A percentile compares a stretch with the other conserved stretches of the same genome.
These are phyloP conservation scores for Aspergillus saccharolyticus DNA, from an alignment of 495 filamentous ascomycete genomes.

Conservation along the genomic window DNA sequence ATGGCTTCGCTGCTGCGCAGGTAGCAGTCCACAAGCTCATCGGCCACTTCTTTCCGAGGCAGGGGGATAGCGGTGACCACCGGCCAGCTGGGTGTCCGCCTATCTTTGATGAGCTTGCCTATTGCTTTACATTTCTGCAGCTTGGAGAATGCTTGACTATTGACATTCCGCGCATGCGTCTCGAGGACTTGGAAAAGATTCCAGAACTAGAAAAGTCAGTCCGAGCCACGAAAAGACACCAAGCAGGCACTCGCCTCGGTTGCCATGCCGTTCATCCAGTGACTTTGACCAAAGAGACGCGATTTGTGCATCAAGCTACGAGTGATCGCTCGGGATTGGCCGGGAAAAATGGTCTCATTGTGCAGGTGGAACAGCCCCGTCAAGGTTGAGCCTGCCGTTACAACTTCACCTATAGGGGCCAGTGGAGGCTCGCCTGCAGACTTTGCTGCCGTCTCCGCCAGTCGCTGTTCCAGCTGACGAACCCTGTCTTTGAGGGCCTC, in stretches of 20 bases:
- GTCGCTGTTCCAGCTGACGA: conserved; percentile 41
- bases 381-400: conserved; percentile 21
- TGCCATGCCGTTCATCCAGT: conserved; percentile 44
- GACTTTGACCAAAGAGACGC: conserved; percentile 51
- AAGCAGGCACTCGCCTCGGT: conserved; percentile 29
- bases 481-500: conserved; percentile 36
- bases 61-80: conserved; percentile 27
- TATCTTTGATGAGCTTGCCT: conserved; percentile 41
- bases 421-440: background rate
- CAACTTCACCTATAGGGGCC: conserved; percentile 22
- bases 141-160: conserved; percentile 24
- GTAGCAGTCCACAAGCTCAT: conserved; percentile 33
- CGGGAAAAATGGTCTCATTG: conserved; percentile 17
- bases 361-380: conserved; percentile 26
- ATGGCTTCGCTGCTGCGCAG: conserved; percentile 41
- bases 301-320: conserved; percentile 48
- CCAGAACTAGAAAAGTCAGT: conserved; percentile 26
- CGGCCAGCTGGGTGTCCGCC: conserved; percentile 38
- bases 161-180: conserved; percentile 33
- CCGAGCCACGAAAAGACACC: background rate
- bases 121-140: conserved; percentile 45
- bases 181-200: conserved; percentile 37
- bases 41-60: conserved; percentile 42
- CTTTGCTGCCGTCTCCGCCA: conserved; percentile 22
- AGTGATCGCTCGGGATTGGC: conserved; percentile 25